Base-by-base conservation (phyloP, 139 green algal genomes). In the Micractinium sp. region DNA sequence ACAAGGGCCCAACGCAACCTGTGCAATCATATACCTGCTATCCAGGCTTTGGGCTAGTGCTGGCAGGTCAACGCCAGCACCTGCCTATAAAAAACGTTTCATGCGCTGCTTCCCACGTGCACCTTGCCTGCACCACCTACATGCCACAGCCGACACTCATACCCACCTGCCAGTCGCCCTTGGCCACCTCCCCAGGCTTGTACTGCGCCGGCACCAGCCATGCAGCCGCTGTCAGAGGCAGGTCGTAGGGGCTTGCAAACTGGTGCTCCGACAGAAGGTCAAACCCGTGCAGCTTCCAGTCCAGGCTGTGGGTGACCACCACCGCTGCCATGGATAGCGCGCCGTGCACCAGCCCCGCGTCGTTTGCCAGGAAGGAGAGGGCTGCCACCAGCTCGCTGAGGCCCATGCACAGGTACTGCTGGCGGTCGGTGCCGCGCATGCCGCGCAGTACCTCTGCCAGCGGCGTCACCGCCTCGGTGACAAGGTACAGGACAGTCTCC, bases 271-370 rank as follows among this genome's bases (percentile, higher is more conserved):
- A 95, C 56, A 98, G 86, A 79, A 99, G 89, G 90, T 99, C 98
- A 88, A 99, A 98, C 39, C 92, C 95, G 87, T 95, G 89, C 60
- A 99, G 95, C 93, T 98, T 98, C 97, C 97, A 99, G 90, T 99
- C 98, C 73, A 99, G 93, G 0, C 89, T 94, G 22, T 96, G 90
- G 0, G 97, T 99, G 19, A 99, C 97, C 29, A 97, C 94, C 31
- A 99, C 95, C 2, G 96, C 91, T 0, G 92, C 88, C 91, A 97
- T 91, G 94, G 96, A 97, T 27, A 99, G 90, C 89, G 97, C 95
- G 81, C 97, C 98, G 92, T 99, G 98, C 95, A 98, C 93, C 90
- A 99, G 93, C 47, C 96, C 97, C 94, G 96, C 98, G 89, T 99
- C 96, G 85, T 98, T 99, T 93, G 97, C 97, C 13, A 99, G 93